Percentiles rank a stretch among this genome's conserved stretches.
Conservation (phyloP, 2,329 filamentous ascomycete species). For the Pseudopyricularia javanii region DNA sequence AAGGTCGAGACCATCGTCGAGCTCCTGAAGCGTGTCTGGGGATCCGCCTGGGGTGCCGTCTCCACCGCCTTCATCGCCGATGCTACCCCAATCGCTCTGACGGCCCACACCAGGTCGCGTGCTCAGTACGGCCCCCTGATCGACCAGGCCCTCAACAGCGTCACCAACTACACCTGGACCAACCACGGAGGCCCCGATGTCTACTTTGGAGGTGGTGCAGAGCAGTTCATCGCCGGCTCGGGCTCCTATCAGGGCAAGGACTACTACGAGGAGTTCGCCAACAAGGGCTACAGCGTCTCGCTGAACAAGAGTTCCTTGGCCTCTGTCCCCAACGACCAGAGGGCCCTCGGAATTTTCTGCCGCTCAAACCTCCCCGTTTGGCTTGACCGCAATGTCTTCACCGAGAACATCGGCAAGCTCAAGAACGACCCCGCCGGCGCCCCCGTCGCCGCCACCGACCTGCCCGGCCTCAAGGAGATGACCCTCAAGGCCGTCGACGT, state of each 20-base stretch:
- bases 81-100: conserved; percentile 67
- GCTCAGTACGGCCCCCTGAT: conserved; percentile 59
- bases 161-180: conserved; percentile 74
- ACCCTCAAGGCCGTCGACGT: conserved; percentile 77
- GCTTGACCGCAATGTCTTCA: conserved; percentile 77
- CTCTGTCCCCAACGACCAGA: conserved; percentile 41
- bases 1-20: conserved; percentile 78
- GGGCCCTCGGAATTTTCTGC: conserved; percentile 68
- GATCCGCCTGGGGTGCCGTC: conserved; percentile 51
- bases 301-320: conserved; percentile 63
- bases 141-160: conserved; percentile 63
- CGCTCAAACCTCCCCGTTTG: conserved; percentile 67
- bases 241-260: conserved; percentile 58
- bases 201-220: conserved; percentile 70
- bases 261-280: conserved; percentile 67
- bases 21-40: conserved; percentile 58
- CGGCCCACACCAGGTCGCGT: conserved; percentile 60
- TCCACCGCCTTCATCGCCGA: conserved; percentile 74
- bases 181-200: conserved; percentile 64
- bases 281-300: conserved; percentile 59
- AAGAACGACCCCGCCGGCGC: conserved; percentile 59
- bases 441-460: conserved; percentile 52
- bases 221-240: conserved; percentile 60
- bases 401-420: conserved; percentile 51
- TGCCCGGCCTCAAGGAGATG: conserved; percentile 82